These are phyloP conservation scores for Aspergillus cristatus DNA, from an alignment of 495 filamentous ascomycete genomes.

Conservation along the genomic window DNA sequence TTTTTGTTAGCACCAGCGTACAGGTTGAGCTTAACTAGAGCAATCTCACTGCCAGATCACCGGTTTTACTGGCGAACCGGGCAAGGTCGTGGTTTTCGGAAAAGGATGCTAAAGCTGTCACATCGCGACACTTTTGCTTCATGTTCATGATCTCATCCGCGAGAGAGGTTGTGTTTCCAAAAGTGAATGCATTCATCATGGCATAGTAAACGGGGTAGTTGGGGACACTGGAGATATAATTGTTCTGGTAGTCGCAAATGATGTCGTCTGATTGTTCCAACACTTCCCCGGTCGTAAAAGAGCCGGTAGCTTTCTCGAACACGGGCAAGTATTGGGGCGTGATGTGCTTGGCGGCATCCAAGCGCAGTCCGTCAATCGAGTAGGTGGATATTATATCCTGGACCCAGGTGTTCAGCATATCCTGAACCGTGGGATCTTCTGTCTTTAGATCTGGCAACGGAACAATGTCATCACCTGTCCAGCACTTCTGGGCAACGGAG, in stretches of 20 bases:
- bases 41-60: constrained; percentile 31
- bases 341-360: constrained; percentile 69
- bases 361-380: constrained; percentile 65
- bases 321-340: constrained; percentile 53
- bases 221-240: constrained; percentile 40
- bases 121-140: constrained; percentile 44
- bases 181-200: constrained; percentile 49
- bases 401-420: constrained; percentile 54
- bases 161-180: constrained; percentile 43
- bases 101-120: constrained; percentile 58
- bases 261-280: constrained; percentile 44
- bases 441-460: constrained; percentile 62
- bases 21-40: not conserved
- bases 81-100: constrained; percentile 69
- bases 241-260: constrained; percentile 43
- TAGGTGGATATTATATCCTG: constrained; percentile 53
- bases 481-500: constrained; percentile 43
- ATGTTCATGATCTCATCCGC: constrained; percentile 41
- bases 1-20: not conserved
- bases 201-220: constrained; percentile 62
- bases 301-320: constrained; percentile 48
- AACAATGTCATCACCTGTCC: constrained; percentile 50
- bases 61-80: constrained; percentile 45
- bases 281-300: constrained; percentile 61
- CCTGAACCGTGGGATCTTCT: constrained; percentile 46